Base-by-base conservation (phyloP, 176 grass and related monocot species). In the Secale cereale region DNA sequence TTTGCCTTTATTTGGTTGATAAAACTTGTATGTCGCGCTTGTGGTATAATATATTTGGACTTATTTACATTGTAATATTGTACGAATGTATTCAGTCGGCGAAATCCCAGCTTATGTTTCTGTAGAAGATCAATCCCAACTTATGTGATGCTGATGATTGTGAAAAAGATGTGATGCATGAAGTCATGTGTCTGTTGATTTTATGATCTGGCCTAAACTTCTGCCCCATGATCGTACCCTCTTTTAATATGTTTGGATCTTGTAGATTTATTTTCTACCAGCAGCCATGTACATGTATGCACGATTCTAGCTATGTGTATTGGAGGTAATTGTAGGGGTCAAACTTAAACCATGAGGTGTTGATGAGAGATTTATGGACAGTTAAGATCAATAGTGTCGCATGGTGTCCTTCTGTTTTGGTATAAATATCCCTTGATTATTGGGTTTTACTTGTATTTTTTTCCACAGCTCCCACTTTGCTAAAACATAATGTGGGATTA, bases 171-270 rank as follows among this genome's bases (percentile, higher is more conserved):
- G 12, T 46, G 43, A 46, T 46, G 43, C 43, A 46, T 46, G 43
- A 46, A 46, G 43, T 83, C 78, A 30, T 78, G 14, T 3, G 5
- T n/a, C 71, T 84, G 16, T 79, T 83, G 23, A 71, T 64, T 56
- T 72, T 25, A 31, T 40, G 4, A 26, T 79, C 79, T 84, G 57
- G 11, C 25, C 19, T 54, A 25, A 40, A 26, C 8, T 56, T 46
- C 60, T 72, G 11, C 23, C 37, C 6, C 41, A 27, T 15, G 35
- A 45, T 7, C 39, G 45, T 66, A 46, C 9, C 10, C 23, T 74
- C 15, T 59, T 79, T 52, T 52, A 52, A 17, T 52, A 52, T 52
- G 48, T 52, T 52, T 52, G 48, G 16, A 52, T 52, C 48, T 52
- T 52, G 48, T 52, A 17, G 14, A 52, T 52, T 52, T 19, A 52